phyloP scores from a whole-genome alignment of 148 eudicot species.

The Cornus suecica region DNA sequence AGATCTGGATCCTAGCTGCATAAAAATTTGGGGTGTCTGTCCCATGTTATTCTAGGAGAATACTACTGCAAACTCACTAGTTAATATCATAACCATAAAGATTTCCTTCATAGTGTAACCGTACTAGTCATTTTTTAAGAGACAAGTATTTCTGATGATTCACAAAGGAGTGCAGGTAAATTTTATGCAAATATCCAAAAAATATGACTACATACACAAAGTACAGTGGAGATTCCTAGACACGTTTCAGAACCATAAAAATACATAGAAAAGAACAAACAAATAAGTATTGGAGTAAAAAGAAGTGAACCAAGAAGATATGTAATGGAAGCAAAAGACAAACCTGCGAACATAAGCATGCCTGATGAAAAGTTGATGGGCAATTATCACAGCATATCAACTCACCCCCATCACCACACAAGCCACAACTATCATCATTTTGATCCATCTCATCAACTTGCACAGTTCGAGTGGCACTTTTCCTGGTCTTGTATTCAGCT shows the following conservation, averaged over 20 bases:
- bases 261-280: background rate
- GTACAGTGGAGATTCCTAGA: background rate
- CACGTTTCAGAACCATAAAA: constrained; percentile 7
- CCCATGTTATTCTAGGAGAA: background rate
- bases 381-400: constrained; percentile 93
- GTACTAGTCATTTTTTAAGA: background rate
- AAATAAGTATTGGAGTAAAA: constrained; percentile 2
- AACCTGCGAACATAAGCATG: constrained; percentile 84
- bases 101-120: background rate
- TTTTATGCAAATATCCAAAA: background rate
- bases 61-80: background rate
- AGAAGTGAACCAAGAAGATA: background rate
- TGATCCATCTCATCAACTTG: constrained; percentile 59
- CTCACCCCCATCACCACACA: constrained; percentile 98
- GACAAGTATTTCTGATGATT: constrained; percentile 4
- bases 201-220: background rate
- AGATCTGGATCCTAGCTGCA: background rate
- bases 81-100: background rate
- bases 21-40: background rate
- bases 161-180: constrained; percentile 4
- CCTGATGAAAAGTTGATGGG: constrained; percentile 90
- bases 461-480: constrained; percentile 39
- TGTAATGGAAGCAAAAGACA: constrained; percentile 15
- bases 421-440: constrained; percentile 94
- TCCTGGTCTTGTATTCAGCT: constrained; percentile 80